Evolutionary conservation across 768 basidiomycete species (phyloP), one percentile per base, ranked within the genome.

Genomic region (Tylopilus plumbeoviolaceoides): DNA sequence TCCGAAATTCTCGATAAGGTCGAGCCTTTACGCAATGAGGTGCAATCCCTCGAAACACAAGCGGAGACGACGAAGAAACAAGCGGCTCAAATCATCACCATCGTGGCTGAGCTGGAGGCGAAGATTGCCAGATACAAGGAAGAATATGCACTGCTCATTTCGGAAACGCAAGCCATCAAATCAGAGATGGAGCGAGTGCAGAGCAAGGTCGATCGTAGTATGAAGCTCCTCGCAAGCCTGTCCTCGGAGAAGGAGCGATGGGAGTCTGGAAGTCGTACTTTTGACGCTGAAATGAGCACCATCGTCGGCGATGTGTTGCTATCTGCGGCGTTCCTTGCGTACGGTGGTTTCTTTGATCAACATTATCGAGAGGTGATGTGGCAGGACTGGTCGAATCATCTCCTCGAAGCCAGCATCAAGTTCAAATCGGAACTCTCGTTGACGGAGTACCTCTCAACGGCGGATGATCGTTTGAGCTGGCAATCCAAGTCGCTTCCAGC

Each of bases 321-420:
- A 33, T 97, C 95, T 39, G 89, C 95, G 2, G 97, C 91, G 0
- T 98, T 98, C 83, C 72, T 98, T 54, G 95, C 97, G 1, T 99
- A 99, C 62, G 87, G 89, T 20, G 97, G 97, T 48, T 98, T 93
- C 83, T 99, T 98, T 68, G 97, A 99, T 68, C 97, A 99, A 69
- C 87, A 92, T 65, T 97, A 98, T 73, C 91, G 97, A 55, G 94
- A 98, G 69, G 80, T 85, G 53, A 95, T 97, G 91, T 93, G 91
- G 92, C 87, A 93, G 59, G 87, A 91, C 60, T 99, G 97, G 97
- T 83, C 85, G 18, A 80, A 77, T 54, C 97, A 98, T 68, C 80
- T 99, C 31, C 68, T 83, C 3, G 93, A 93, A 57, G 94, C 95
- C 42, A 88, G 81, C 61, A 82, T 99, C 76, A 88, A 87, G 68